A percentile compares a stretch with the other conserved stretches of the same genome.
Evolutionary conservation across 208 protist species (phyloP).

Genomic region (Trypanosoma rangeli): DNA sequence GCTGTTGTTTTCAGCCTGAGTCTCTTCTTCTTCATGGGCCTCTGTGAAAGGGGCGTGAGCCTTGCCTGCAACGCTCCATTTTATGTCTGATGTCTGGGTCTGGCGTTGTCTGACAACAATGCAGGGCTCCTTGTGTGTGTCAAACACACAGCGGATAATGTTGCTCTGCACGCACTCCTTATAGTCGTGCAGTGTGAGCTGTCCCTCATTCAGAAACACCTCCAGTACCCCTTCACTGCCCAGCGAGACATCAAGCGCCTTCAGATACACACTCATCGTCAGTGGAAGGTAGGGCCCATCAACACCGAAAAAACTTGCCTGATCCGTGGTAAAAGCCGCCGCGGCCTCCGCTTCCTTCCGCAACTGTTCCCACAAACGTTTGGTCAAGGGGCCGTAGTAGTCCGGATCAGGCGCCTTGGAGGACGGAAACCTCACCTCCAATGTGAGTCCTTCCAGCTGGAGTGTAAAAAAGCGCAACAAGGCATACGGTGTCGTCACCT

Average conservation of each 20-base stretch:
- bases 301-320: not conserved
- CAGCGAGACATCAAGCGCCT: slow-evolving; percentile 23
- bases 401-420: slow-evolving; percentile 23
- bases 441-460: slow-evolving; percentile 21
- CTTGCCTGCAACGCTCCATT: slow-evolving; percentile 6
- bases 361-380: slow-evolving; percentile 29
- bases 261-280: slow-evolving; percentile 26
- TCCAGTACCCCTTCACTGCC: slow-evolving; percentile 22
- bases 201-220: slow-evolving; percentile 24
- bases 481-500: slow-evolving; percentile 17
- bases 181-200: slow-evolving; percentile 27
- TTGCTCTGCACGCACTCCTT: slow-evolving; percentile 20
- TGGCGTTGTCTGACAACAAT: slow-evolving; percentile 18
- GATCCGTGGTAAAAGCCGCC: not conserved
- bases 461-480: slow-evolving; percentile 27
- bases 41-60: slow-evolving; percentile 18
- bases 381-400: slow-evolving; percentile 30
- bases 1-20: slow-evolving; percentile 13
- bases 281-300: slow-evolving; percentile 29
- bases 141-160: slow-evolving; percentile 25
- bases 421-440: slow-evolving; percentile 27
- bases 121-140: slow-evolving; percentile 23
- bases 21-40: slow-evolving; percentile 18
- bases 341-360: slow-evolving; percentile 16
- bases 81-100: not conserved